Percentiles rank a stretch among this genome's conserved stretches.
Conservation (phyloP, 768 basidiomycete genomes). For the Albatrellus ellisii region DNA sequence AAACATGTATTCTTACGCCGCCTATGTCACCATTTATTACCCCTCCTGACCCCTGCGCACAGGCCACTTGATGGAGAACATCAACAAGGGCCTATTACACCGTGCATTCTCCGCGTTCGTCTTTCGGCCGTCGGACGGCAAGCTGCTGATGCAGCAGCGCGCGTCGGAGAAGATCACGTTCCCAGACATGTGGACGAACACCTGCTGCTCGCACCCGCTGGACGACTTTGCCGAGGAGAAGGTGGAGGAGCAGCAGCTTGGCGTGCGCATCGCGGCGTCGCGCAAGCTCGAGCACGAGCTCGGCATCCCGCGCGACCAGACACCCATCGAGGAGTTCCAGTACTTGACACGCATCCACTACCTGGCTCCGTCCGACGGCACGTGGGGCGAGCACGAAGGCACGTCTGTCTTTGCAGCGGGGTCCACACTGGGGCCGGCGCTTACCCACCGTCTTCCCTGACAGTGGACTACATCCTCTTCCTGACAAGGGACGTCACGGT, state of each 20-base stretch:
- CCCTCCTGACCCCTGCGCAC: slow-evolving; percentile 5
- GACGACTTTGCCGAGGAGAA: slow-evolving; percentile 84
- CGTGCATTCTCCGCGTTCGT: slow-evolving; percentile 97
- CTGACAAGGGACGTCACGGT: slow-evolving; percentile 79
- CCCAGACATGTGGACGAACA: slow-evolving; percentile 99
- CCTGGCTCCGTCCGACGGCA: slow-evolving; percentile 80
- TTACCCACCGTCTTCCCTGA: neutral
- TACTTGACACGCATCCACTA: slow-evolving; percentile 97
- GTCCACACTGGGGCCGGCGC: neutral
- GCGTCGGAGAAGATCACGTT: slow-evolving; percentile 99
- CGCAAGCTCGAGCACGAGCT: slow-evolving; percentile 95
- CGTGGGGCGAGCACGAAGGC: slow-evolving; percentile 99
- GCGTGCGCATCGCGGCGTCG: slow-evolving; percentile 83
- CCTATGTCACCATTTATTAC: slow-evolving; percentile 2
- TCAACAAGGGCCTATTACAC: slow-evolving; percentile 86
- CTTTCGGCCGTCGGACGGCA: slow-evolving; percentile 89
- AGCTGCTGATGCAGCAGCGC: slow-evolving; percentile 85
- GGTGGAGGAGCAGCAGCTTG: slow-evolving; percentile 61
- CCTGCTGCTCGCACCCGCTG: slow-evolving; percentile 95
- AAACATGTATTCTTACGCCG: slow-evolving; percentile 59
- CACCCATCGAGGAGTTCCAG: slow-evolving; percentile 76
- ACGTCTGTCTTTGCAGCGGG: slow-evolving; percentile 12
- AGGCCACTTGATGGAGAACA: slow-evolving; percentile 98
- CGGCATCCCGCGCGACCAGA: slow-evolving; percentile 72
- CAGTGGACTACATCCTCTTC: slow-evolving; percentile 98